Conservation (phyloP, 2,329 filamentous ascomycete species). For the Colletotrichum australisinense region DNA sequence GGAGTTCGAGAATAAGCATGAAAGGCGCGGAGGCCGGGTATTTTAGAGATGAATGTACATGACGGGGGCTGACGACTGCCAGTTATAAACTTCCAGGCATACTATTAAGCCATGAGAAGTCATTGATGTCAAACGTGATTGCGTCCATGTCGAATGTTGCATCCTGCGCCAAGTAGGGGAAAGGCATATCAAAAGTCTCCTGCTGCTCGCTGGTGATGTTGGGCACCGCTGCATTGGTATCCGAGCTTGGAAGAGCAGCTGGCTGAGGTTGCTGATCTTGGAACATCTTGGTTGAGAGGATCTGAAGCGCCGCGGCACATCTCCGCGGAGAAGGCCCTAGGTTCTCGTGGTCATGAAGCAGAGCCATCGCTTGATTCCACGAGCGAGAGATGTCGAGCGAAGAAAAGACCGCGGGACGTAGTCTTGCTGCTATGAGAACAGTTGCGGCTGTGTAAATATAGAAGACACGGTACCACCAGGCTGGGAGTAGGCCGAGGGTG, state of each 20-base stretch:
- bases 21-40: neutral
- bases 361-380: constrained; percentile 47
- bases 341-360: constrained; percentile 46
- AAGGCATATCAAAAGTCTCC: constrained; percentile 25
- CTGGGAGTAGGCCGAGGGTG: constrained; percentile 48
- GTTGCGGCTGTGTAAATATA: constrained; percentile 51
- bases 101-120: constrained; percentile 48
- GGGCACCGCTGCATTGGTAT: neutral
- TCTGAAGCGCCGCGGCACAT: constrained; percentile 47
- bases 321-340: constrained; percentile 46
- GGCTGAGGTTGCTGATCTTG: constrained; percentile 38
- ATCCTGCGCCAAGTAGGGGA: constrained; percentile 22
- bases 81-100: constrained; percentile 46
- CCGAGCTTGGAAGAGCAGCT: neutral
- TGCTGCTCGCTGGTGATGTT: constrained; percentile 2
- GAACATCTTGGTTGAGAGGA: constrained; percentile 47
- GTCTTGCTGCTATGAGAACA: constrained; percentile 48
- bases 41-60: neutral
- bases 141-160: constrained; percentile 39
- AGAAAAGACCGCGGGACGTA: constrained; percentile 46
- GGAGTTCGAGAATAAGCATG: neutral
- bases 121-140: constrained; percentile 45
- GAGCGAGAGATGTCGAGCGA: constrained; percentile 41
- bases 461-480: constrained; percentile 53
- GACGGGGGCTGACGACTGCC: neutral